phyloP scores from a whole-genome alignment of 2,329 filamentous ascomycete species.

The Alternaria arborescens region DNA sequence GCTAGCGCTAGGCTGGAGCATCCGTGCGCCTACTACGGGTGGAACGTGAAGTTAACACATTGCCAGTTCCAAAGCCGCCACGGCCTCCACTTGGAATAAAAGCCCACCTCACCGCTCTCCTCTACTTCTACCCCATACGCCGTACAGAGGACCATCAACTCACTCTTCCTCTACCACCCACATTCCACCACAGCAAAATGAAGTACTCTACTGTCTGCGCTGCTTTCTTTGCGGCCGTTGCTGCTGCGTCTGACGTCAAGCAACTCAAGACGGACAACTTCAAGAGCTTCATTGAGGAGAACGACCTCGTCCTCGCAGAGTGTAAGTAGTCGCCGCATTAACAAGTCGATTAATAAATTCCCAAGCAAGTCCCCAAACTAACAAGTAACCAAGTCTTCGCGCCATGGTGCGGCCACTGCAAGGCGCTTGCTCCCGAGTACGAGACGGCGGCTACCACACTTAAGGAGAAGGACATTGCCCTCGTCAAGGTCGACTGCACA shows the following conservation, averaged over 20 bases:
- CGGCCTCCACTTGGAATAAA: conserved; percentile 33
- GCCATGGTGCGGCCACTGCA: conserved; percentile 98
- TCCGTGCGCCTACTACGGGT: conserved; percentile 1
- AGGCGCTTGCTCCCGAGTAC: conserved; percentile 93
- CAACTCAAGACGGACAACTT: conserved; percentile 89
- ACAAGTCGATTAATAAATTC: not conserved
- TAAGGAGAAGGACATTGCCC: conserved; percentile 86
- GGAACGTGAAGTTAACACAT: too few relatives aligned
- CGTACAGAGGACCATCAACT: conserved; percentile 29
- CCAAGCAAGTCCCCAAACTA: conserved; percentile 39
- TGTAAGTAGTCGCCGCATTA: conserved; percentile 67
- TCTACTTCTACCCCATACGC: conserved; percentile 25
- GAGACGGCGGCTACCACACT: conserved; percentile 84
- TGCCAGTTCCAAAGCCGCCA: conserved; percentile 22
- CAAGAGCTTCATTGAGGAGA: conserved; percentile 81
- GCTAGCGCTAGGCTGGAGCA: conserved; percentile 7
- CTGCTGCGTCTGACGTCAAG: conserved; percentile 78
- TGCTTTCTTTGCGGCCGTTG: conserved; percentile 64
- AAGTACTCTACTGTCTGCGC: conserved; percentile 51
- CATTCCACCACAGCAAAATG: conserved; percentile 36
- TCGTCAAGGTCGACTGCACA: conserved; percentile 94
- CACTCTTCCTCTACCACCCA: conserved; percentile 13
- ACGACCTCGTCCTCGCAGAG: conserved; percentile 92
- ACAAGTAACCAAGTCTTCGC: conserved; percentile 75
- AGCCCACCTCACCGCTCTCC: conserved; percentile 24